Conservation (phyloP, 208 protist species). For the Wallacemonas sp. region DNA sequence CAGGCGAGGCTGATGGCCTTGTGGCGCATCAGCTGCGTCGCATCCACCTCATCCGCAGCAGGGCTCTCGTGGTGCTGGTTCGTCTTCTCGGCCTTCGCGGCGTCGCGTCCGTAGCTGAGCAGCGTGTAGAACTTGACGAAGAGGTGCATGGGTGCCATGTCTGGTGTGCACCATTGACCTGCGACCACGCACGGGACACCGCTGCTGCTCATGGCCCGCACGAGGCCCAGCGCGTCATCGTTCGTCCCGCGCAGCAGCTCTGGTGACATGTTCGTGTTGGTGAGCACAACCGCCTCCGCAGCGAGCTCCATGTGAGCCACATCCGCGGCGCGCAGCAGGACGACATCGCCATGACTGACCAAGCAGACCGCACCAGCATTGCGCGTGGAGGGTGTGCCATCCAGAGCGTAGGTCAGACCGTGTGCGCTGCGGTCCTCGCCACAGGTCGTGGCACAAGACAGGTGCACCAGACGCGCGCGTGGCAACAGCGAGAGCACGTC, state of each 20-base stretch:
- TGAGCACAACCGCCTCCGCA: slow-evolving; percentile 82
- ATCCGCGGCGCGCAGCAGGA: slow-evolving; percentile 60
- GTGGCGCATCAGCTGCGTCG: slow-evolving; percentile 28
- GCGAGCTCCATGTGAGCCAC: slow-evolving; percentile 80
- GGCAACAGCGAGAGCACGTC: slow-evolving; percentile 23
- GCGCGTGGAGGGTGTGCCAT: neutral
- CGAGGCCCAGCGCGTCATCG: slow-evolving; percentile 70
- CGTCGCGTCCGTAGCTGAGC: slow-evolving; percentile 27
- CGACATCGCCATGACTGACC: slow-evolving; percentile 30
- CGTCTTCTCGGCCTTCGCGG: neutral
- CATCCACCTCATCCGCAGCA: slow-evolving; percentile 7
- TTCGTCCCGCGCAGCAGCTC: slow-evolving; percentile 31
- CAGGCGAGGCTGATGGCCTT: slow-evolving; percentile 71
- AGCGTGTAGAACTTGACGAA: slow-evolving; percentile 77
- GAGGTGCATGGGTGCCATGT: slow-evolving; percentile 79
- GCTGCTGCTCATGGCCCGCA: slow-evolving; percentile 69
- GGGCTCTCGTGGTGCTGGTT: neutral
- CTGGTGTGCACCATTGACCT: slow-evolving; percentile 89
- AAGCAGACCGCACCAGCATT: slow-evolving; percentile 28
- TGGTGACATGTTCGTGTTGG: slow-evolving; percentile 73
- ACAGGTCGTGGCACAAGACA: neutral
- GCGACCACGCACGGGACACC: slow-evolving; percentile 80
- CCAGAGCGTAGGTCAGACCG: slow-evolving; percentile 13
- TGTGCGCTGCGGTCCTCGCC: slow-evolving; percentile 10
- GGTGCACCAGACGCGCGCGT: slow-evolving; percentile 20